Base-by-base conservation (phyloP, 257 asterid species). In the Solanum ahanhuiri region DNA sequence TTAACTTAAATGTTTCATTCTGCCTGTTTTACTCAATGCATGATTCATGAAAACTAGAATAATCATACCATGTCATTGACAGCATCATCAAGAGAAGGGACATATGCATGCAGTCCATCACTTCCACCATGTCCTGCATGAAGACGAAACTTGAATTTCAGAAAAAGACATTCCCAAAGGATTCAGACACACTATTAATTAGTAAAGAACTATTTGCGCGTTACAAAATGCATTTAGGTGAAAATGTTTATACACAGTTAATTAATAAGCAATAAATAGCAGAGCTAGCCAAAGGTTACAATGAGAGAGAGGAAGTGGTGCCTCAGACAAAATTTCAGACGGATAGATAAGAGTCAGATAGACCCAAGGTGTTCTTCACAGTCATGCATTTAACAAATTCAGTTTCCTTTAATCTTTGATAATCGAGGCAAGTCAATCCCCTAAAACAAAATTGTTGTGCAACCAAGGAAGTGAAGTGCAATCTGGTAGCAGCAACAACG, bases 111-210 rank as follows among this genome's bases (percentile, higher is more conserved):
- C 41, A 96, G 92, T 43, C 98, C 98, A 83, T 95, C 98, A 73
- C 99, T 96, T 86, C 99, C 98, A 39, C 99, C 99, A 39, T 96
- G 99, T 76, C 99, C 99, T 95, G 91, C 67, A 45, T 85, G 54
- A 81, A 58, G 28, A 72, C 5, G 75, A 88, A 75, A 37, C 69
- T 4, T 48, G 25, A 15, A 30, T 2, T 28, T 81, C 34, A 14
- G 84, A 25, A 45, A 15, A 3, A 15, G 63, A 25, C 23, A 43
- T 28, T 28, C 25, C 25, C 66, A 45, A 17, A 45, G 2, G 84
- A 45, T 25, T 8, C 64, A 45, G 63, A 43, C 25, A 43, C 37
- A 43, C 37, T 34, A 9, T 77, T 43, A 41, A 77, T 43, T 77
- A 25, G 25, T 48, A 48, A n/a, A 48, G 84, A 81, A 48, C 84